A percentile compares a stretch with the other conserved stretches of the same genome.
Evolutionary conservation across 1,139 yeast genomes (phyloP).

Genomic region (Debaryomyces nepalensis): DNA sequence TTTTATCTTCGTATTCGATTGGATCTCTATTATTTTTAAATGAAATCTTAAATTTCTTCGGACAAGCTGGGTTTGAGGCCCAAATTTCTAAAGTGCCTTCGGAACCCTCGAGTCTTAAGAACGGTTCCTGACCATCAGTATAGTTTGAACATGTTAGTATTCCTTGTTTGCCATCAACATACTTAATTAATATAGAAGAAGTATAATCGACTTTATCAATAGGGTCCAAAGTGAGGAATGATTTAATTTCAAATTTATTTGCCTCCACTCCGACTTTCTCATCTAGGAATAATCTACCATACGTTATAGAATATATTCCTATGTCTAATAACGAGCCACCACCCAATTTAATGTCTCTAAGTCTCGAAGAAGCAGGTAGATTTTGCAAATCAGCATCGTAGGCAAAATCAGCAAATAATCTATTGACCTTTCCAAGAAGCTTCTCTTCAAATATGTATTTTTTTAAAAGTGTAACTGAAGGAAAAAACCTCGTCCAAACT

Average conservation of each 20-base stretch:
- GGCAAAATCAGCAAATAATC: constrained; percentile 47
- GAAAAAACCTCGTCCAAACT: constrained; percentile 69
- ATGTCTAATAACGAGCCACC: constrained; percentile 67
- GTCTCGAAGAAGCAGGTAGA: constrained; percentile 33
- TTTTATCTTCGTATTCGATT: constrained; percentile 32
- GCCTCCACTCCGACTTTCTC: constrained; percentile 33
- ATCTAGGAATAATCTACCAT: constrained; percentile 45
- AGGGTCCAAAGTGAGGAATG: constrained; percentile 37
- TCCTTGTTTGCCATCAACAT: constrained; percentile 41
- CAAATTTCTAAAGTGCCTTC: constrained; percentile 41
- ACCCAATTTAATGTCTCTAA: constrained; percentile 52
- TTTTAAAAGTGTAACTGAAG: constrained; percentile 46
- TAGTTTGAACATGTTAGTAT: constrained; percentile 39
- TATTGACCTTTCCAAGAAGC: constrained; percentile 50
- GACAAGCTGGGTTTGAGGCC: constrained; percentile 41
- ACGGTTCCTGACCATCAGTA: constrained; percentile 35
- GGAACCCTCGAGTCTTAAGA: constrained; percentile 43
- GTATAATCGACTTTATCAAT: constrained; percentile 41
- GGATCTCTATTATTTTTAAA: constrained; percentile 27
- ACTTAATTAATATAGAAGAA: constrained; percentile 39
- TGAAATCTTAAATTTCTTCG: constrained; percentile 34
- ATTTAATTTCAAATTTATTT: constrained; percentile 32
- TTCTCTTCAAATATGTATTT: constrained; percentile 47
- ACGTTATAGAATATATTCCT: constrained; percentile 63
- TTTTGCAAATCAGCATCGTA: constrained; percentile 34